A percentile compares a stretch with the other conserved stretches of the same genome.
phyloP scores from a whole-genome alignment of 495 filamentous ascomycete genomes.

The Opeltia flavorubescens region DNA sequence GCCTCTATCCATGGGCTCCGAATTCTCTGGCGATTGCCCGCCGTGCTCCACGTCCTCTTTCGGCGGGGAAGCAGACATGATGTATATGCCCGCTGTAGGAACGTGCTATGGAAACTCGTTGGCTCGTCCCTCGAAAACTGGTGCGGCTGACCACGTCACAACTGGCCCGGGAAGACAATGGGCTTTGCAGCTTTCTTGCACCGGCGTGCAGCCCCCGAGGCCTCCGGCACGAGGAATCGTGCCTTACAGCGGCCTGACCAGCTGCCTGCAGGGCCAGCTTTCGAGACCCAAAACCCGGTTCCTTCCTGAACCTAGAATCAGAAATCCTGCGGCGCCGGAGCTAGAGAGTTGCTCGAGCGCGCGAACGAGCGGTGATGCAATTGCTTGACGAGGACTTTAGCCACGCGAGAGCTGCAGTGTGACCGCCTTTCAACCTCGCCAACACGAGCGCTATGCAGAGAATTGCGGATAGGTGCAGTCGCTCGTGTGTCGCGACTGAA shows the following conservation, averaged over 20 bases:
- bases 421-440: conserved; percentile 1
- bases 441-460: conserved; percentile 1
- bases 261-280: neutral
- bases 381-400: neutral
- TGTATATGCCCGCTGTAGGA: conserved; percentile 30
- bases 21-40: conserved; percentile 85
- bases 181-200: neutral
- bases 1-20: conserved; percentile 55
- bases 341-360: neutral
- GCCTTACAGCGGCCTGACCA: conserved; percentile 1
- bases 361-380: conserved; percentile 1
- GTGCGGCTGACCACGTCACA: conserved; percentile 8
- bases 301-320: neutral
- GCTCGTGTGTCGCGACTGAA: neutral
- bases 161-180: neutral
- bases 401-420: conserved; percentile 2
- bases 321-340: neutral
- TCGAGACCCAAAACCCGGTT: neutral
- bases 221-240: neutral
- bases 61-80: conserved; percentile 92
- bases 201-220: conserved; percentile 1
- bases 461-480: conserved; percentile 10
- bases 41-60: conserved; percentile 87
- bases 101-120: conserved; percentile 1
- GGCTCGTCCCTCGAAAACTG: conserved; percentile 7